Percentiles rank a stretch among this genome's conserved stretches.
Conservation (phyloP, 371 early-diverging fungal species). For the Umbelopsis sp. region DNA sequence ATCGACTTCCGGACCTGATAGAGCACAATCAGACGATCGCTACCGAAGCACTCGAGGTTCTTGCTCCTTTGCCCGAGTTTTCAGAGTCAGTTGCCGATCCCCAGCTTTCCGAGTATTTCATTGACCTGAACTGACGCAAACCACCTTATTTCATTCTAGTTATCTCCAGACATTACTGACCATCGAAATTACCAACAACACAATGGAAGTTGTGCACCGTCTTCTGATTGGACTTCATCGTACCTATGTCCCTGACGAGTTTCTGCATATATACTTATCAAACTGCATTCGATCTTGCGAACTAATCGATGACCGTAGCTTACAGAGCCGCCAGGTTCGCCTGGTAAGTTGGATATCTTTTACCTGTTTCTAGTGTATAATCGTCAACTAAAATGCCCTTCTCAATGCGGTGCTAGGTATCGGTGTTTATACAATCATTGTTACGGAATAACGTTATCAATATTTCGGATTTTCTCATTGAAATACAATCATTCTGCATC, state of each 20-base stretch:
- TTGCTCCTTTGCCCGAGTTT: conserved; percentile 23
- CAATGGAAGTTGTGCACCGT: conserved; percentile 71
- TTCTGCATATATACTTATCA: conserved; percentile 66
- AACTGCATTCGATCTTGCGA: conserved; percentile 72
- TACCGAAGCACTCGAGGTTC: conserved; percentile 29
- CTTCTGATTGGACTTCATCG: conserved; percentile 42
- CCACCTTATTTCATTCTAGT: conserved; percentile 11
- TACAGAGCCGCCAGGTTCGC: conserved; percentile 67
- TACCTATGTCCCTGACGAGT: conserved; percentile 46
- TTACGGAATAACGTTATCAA: conserved; percentile 57
- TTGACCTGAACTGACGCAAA: neutral
- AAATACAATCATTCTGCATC: conserved; percentile 72
- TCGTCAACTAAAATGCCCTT: neutral
- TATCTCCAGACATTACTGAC: conserved; percentile 39
- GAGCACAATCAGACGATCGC: conserved; percentile 46
- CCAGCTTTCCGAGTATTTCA: neutral
- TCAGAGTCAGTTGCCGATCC: conserved; percentile 21
- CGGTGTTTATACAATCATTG: conserved; percentile 71
- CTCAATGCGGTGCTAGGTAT: conserved; percentile 49
- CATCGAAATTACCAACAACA: conserved; percentile 35
- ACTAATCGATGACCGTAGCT: conserved; percentile 51
- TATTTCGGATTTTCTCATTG: conserved; percentile 63
- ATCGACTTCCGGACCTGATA: conserved; percentile 32
- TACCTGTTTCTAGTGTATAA: neutral
- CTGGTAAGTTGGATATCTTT: conserved; percentile 47